phyloP scores from a whole-genome alignment of 1,139 yeast species.

The Yarrowia galli region DNA sequence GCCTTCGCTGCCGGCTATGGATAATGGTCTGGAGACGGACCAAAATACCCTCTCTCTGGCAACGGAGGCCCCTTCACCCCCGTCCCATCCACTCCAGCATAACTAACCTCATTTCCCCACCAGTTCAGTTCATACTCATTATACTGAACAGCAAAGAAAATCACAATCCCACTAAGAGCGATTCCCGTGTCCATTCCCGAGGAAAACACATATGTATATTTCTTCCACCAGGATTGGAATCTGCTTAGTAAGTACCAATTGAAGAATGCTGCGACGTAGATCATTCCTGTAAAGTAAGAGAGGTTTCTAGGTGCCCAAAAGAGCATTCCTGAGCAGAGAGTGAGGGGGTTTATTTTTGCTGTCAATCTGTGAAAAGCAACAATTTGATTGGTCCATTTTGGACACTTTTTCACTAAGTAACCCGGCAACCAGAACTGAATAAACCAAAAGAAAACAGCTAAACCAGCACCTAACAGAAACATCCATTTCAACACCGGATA shows the following conservation, averaged over 20 bases:
- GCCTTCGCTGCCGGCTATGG: background rate
- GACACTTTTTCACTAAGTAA: too few relatives aligned
- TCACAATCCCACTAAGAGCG: slow-evolving; percentile 46
- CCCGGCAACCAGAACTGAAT: slow-evolving; percentile 54
- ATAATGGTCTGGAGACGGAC: slow-evolving; percentile 3
- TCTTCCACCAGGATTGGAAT: slow-evolving; percentile 66
- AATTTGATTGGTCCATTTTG: too few relatives aligned
- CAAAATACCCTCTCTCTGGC: slow-evolving; percentile 13
- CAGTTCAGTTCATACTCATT: slow-evolving; percentile 53
- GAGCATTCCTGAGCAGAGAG: slow-evolving; percentile 57
- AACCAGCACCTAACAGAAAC: slow-evolving; percentile 47
- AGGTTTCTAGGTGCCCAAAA: slow-evolving; percentile 61
- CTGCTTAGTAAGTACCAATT: slow-evolving; percentile 61
- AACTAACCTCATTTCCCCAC: slow-evolving; percentile 66
- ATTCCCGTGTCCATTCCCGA: slow-evolving; percentile 33
- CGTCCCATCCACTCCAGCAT: slow-evolving; percentile 53
- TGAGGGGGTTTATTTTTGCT: slow-evolving; percentile 56
- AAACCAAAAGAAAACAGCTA: slow-evolving; percentile 56
- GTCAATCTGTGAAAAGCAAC: too few relatives aligned
- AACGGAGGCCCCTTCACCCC: background rate
- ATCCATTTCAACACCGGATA: slow-evolving; percentile 56
- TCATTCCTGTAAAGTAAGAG: slow-evolving; percentile 59
- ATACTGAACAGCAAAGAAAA: slow-evolving; percentile 61
- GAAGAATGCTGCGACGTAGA: slow-evolving; percentile 59
- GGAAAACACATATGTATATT: slow-evolving; percentile 61